phyloP scores from a whole-genome alignment of 257 asterid species.

The Lycium ferocissimum region DNA sequence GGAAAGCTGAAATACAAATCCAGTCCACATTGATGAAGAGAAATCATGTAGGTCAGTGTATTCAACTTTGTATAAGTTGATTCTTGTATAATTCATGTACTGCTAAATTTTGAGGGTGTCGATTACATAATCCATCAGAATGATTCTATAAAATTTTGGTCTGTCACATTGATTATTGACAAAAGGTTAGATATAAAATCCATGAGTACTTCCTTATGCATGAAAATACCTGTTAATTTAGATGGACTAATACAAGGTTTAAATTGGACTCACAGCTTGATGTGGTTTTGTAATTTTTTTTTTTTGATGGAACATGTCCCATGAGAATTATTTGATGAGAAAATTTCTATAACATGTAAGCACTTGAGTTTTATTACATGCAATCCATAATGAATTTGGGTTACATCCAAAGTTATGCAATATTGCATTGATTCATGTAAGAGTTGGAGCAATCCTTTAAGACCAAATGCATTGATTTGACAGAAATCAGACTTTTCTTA shows the following conservation, averaged over 20 bases:
- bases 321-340: too few relatives aligned
- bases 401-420: neutral
- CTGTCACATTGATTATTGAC: neutral
- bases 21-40: conserved; percentile 17
- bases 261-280: neutral
- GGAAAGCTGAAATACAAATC: neutral
- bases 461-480: neutral
- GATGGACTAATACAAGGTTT: neutral
- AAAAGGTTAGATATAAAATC: conserved; percentile 18
- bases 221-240: neutral
- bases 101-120: conserved; percentile 1
- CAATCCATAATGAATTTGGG: neutral
- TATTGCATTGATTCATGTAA: neutral
- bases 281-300: neutral
- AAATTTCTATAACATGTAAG: neutral
- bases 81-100: conserved; percentile 29
- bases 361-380: neutral
- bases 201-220: neutral
- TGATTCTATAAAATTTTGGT: conserved; percentile 10
- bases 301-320: neutral
- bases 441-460: neutral
- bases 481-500: neutral
- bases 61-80: neutral
- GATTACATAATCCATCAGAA: conserved; percentile 8
- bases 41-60: conserved; percentile 18